phyloP scores from a whole-genome alignment of 1,284 basidiomycete genomes.

The Ceratobasidium papillatum region DNA sequence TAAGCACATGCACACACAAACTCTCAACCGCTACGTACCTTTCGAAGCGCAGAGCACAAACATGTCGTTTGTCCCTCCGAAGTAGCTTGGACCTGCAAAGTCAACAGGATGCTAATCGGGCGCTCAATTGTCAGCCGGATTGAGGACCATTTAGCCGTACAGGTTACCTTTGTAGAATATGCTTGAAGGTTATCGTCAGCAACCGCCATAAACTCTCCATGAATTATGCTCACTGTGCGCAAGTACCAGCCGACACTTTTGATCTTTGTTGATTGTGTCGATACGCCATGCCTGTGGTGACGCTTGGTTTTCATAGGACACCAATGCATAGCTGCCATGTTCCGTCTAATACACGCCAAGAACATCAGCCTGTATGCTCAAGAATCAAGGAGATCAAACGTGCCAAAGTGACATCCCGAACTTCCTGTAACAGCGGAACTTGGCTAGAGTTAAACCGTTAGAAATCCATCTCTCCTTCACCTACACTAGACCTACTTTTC shows the following conservation, averaged over 20 bases:
- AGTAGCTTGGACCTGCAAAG: slow-evolving; percentile 38
- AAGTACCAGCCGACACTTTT: neutral
- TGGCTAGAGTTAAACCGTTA: slow-evolving; percentile 64
- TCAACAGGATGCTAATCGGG: slow-evolving; percentile 11
- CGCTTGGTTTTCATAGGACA: slow-evolving; percentile 79
- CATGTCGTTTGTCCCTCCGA: slow-evolving; percentile 29
- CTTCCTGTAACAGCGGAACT: slow-evolving; percentile 78
- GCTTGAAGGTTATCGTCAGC: neutral
- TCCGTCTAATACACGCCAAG: slow-evolving; percentile 53
- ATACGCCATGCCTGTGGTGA: slow-evolving; percentile 84
- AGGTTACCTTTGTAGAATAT: neutral
- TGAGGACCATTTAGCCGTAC: neutral
- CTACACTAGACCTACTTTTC: slow-evolving; percentile 64
- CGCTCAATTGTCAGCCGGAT: neutral
- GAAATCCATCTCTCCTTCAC: neutral
- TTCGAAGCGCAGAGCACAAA: slow-evolving; percentile 38
- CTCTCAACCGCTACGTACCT: neutral
- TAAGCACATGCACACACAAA: neutral
- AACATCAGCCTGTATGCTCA: slow-evolving; percentile 51
- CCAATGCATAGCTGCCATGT: slow-evolving; percentile 65
- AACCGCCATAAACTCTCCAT: neutral
- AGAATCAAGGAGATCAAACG: slow-evolving; percentile 62
- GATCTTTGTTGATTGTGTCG: slow-evolving; percentile 57
- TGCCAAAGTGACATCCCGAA: slow-evolving; percentile 76
- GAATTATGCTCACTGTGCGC: slow-evolving; percentile 20